Conservation (phyloP, 1,284 basidiomycete genomes). For the Ceratobasidium papillatum region DNA sequence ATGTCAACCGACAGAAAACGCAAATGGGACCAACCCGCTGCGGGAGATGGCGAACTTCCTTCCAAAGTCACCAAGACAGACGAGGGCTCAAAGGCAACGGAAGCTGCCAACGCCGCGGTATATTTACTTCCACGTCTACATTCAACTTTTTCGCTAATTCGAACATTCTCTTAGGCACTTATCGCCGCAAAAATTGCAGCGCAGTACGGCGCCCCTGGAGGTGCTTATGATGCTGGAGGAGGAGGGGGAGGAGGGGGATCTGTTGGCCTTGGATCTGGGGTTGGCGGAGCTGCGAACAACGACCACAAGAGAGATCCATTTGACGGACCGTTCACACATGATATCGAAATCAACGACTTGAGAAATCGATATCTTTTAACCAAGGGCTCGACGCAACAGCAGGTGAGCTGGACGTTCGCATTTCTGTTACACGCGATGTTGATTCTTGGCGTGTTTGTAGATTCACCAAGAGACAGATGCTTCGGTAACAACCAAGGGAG, state of each 20-base stretch:
- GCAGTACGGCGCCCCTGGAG: slow-evolving; percentile 67
- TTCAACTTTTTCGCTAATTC: background rate
- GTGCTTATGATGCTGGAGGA: slow-evolving; percentile 47
- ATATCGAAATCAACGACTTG: slow-evolving; percentile 98
- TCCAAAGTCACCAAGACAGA: slow-evolving; percentile 62
- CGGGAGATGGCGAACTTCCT: slow-evolving; percentile 56
- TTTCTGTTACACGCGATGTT: slow-evolving; percentile 40
- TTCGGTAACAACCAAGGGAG: slow-evolving; percentile 88
- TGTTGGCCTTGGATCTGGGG: slow-evolving; percentile 6
- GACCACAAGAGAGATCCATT: slow-evolving; percentile 68
- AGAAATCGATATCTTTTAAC: slow-evolving; percentile 96
- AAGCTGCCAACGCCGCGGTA: slow-evolving; percentile 77
- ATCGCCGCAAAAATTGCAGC: slow-evolving; percentile 93
- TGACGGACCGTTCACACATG: slow-evolving; percentile 86
- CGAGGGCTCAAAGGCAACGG: slow-evolving; percentile 70
- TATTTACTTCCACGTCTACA: slow-evolving; percentile 36
- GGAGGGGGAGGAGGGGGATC: slow-evolving; percentile 10
- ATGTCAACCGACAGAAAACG: slow-evolving; percentile 56
- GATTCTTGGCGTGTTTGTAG: slow-evolving; percentile 54
- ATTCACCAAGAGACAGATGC: slow-evolving; percentile 91
- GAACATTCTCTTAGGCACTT: slow-evolving; percentile 58
- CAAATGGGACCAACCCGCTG: slow-evolving; percentile 76
- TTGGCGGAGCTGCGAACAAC: slow-evolving; percentile 50
- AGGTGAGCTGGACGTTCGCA: slow-evolving; percentile 63
- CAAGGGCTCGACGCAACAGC: slow-evolving; percentile 89